Percentiles rank a stretch among this genome's conserved stretches.
phyloP scores from a whole-genome alignment of 345 rosid species.

The Salix dunnii region DNA sequence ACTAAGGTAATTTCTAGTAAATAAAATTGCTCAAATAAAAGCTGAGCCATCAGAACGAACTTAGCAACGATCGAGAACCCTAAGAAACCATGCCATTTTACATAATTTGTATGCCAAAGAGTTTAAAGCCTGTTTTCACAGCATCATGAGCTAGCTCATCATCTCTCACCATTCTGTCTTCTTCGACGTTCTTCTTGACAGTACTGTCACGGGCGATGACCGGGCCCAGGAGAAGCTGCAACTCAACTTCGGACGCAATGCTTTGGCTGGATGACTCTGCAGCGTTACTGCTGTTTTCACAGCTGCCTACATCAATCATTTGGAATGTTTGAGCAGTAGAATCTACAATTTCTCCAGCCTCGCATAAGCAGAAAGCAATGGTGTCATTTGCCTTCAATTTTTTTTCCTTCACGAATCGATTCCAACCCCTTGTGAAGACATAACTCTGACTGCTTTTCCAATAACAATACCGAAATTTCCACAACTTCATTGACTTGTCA shows the following conservation, averaged over 20 bases:
- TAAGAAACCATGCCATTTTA: background rate
- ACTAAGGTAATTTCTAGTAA: background rate
- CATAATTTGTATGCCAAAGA: constrained; percentile 43
- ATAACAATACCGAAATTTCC: constrained; percentile 86
- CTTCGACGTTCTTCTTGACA: background rate
- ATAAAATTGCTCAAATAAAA: background rate
- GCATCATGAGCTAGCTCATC: background rate
- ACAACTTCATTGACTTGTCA: constrained; percentile 58
- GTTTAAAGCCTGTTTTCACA: constrained; percentile 28
- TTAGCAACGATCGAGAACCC: background rate
- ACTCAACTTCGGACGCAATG: background rate
- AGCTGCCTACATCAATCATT: constrained; percentile 38
- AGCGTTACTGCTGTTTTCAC: background rate
- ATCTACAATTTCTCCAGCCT: constrained; percentile 9
- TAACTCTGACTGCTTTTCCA: constrained; percentile 90
- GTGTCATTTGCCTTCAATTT: constrained; percentile 50
- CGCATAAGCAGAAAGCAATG: constrained; percentile 46
- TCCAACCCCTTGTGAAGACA: constrained; percentile 91
- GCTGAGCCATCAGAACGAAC: background rate
- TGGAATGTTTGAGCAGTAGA: constrained; percentile 18
- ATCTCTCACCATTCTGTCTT: background rate
- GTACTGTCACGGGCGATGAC: background rate
- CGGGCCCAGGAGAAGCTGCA: constrained; percentile 10
- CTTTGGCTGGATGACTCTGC: background rate
- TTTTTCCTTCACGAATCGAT: constrained; percentile 61